Base-by-base conservation (phyloP, 208 protist species). In the Wallacemonas sp. region DNA sequence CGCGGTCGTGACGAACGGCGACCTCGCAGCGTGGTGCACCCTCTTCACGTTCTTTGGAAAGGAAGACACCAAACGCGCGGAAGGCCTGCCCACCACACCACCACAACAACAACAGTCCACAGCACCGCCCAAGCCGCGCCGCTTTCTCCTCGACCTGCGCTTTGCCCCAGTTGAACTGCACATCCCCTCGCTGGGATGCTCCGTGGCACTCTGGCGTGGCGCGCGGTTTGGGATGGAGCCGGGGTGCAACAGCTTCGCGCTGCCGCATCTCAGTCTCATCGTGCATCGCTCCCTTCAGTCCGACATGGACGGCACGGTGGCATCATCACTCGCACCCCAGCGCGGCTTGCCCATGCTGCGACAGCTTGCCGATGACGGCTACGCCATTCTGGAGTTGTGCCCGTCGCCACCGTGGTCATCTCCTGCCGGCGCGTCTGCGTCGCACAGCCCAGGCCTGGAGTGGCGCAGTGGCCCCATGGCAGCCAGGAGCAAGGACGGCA, bases 201-300 rank as follows among this genome's bases (percentile, higher is more conserved):
- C 73, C n/a, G 73, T 74, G 46, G 70, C 75, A 9, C 68, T 80
- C 46, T 90, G 83, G 83, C 62, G 82, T 26, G 77, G 80, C 21
- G 32, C 73, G 12, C 57, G 69, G 43, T 76, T 69, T 38, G 24
- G 24, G 6, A 47, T 44, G 17, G 39, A 24, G 21, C 72, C 68
- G 14, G 64, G 72, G 29, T 72, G 70, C 65, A 75, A 54, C 46
- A 56, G 48, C 24, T 60, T 65, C 27, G 65, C 24, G 24, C 32
- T 64, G n/a, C 58, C 68, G 16, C 56, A 43, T 1, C 23, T 64
- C 6, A 56, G 47, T 9, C 49, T 62, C 17, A 24, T 65, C 3
- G 55, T 43, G 19, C 68, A 67, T 30, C 48, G 39, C 63, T n/a
- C 48, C 12, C 52, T 56, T 8, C 61, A 47, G 30, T 30, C 32